Conservation (phyloP, 2,329 filamentous ascomycete species). For the Sporothrix dimorphospora region DNA sequence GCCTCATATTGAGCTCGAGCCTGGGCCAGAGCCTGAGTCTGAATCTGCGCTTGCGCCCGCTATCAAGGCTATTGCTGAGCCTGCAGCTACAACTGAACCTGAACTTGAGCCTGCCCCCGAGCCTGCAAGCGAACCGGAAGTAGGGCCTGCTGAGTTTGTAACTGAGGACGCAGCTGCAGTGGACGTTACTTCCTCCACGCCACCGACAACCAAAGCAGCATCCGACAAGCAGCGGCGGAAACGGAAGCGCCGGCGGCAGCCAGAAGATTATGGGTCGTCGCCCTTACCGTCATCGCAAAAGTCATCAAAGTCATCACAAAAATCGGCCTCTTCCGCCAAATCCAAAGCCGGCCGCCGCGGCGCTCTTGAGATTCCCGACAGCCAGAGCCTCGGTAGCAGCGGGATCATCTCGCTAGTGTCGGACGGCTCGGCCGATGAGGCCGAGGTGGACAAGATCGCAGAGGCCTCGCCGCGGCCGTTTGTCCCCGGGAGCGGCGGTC, state of each 20-base stretch:
- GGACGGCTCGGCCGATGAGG: slow-evolving; percentile 35
- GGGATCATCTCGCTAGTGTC: slow-evolving; percentile 49
- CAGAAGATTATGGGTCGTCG: background rate
- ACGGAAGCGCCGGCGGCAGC: background rate
- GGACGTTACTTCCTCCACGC: background rate
- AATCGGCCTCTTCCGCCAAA: background rate
- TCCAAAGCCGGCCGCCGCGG: background rate
- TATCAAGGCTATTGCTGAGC: no score
- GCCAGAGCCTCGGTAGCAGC: slow-evolving; percentile 33
- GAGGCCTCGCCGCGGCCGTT: background rate
- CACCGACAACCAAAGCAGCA: background rate
- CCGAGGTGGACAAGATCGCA: background rate
- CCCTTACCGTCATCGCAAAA: background rate
- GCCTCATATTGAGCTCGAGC: background rate
- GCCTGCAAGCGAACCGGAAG: background rate
- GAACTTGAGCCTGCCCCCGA: background rate
- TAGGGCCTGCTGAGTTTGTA: background rate
- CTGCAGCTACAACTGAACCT: background rate
- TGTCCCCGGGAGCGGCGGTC: background rate
- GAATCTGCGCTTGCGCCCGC: no score
- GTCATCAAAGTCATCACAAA: background rate
- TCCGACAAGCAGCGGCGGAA: background rate
- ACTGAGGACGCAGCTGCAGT: background rate
- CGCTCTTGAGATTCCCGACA: slow-evolving; percentile 21
- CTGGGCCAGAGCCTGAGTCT: background rate